Evolutionary conservation across 148 eudicot genomes (phyloP).

Genomic region (Rhododendron mucronatum): DNA sequence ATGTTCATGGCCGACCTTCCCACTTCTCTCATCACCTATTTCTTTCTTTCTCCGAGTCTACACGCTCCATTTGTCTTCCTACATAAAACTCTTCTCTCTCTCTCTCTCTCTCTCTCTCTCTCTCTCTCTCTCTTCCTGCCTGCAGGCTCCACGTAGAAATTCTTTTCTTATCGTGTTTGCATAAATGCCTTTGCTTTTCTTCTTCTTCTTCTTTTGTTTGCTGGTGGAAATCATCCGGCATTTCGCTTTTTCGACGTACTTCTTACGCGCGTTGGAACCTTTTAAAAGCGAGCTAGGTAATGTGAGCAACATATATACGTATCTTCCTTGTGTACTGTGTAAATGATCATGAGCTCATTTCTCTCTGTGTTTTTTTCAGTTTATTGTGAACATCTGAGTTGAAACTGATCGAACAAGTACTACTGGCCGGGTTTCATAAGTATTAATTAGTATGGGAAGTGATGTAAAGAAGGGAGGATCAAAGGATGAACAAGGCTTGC

Average conservation of each 20-base stretch:
- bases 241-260: neutral
- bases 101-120: neutral
- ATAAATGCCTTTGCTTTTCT: neutral
- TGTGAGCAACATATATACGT: neutral
- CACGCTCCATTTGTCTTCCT: neutral
- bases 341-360: neutral
- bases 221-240: neutral
- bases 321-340: neutral
- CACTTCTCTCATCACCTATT: neutral
- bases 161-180: neutral
- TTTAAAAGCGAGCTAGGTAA: neutral
- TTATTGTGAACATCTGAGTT: neutral
- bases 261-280: neutral
- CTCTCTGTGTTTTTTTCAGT: neutral
- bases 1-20: neutral
- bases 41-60: neutral
- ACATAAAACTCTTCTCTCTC: neutral
- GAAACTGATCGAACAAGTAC: neutral
- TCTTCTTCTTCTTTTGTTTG: neutral
- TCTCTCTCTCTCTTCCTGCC: neutral
- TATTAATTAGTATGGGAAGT: neutral
- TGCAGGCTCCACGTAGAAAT: neutral
- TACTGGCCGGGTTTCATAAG: neutral
- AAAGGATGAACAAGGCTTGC: conserved; percentile 9
- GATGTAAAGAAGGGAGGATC: neutral